A percentile compares a stretch with the other conserved stretches of the same genome.
Conservation (phyloP, 2,329 filamentous ascomycete species). For the Diaporthe capsici region DNA sequence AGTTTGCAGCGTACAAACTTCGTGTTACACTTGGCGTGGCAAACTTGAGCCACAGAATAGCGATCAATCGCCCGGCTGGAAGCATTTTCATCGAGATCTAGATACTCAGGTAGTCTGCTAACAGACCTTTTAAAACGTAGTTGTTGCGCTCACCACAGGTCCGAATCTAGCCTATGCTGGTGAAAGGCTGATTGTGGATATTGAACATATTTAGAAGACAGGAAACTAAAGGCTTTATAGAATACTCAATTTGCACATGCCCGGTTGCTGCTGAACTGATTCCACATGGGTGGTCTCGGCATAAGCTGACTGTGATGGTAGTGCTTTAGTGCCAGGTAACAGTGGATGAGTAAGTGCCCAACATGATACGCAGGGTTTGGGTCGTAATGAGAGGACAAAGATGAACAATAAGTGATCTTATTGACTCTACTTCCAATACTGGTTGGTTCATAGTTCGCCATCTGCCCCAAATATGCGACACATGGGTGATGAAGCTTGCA, state of each 20-base stretch:
- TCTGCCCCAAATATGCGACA: no score
- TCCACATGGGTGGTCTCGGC: background rate
- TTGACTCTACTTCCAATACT: background rate
- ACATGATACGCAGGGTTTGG: background rate
- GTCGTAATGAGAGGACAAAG: no score
- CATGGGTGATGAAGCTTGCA: background rate
- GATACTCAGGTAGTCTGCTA: background rate
- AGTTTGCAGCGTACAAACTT: background rate
- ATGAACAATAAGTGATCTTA: no score
- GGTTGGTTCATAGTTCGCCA: no score
- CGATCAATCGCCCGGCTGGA: background rate
- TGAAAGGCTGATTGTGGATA: background rate
- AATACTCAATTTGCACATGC: background rate
- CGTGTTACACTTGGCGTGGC: background rate
- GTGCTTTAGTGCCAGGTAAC: background rate
- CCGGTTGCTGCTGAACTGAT: background rate
- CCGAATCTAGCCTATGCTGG: background rate
- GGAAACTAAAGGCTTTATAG: background rate
- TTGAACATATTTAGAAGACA: background rate
- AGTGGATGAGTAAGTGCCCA: background rate
- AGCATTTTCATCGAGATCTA: background rate
- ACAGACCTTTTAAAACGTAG: background rate
- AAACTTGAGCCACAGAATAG: background rate
- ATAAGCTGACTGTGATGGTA: background rate
- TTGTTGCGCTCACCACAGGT: no score